Evolutionary conservation across 441 rosid genomes (phyloP), one percentile per base, ranked within the genome.

Genomic region (Euphorbia schlechtendalii): DNA sequence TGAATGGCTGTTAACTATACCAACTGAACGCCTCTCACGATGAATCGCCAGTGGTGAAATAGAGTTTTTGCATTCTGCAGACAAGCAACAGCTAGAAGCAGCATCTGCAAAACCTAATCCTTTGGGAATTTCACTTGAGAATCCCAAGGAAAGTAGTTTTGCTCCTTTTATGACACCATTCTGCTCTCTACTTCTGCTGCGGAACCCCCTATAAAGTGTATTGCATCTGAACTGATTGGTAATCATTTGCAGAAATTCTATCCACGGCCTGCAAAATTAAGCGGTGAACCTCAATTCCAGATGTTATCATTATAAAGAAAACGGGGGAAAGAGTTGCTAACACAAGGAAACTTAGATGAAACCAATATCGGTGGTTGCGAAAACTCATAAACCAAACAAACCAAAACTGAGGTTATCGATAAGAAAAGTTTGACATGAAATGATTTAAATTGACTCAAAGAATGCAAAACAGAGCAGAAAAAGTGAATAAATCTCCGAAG

Each of bases 221-320:
- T 66, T 55, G 58, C 82, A 80, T 53, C 77, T 65, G 15, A 82
- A 66, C 74, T 77, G 80, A 48, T 81, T 76, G 49, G 80, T 70
- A 18, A 73, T 73, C 89, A 83, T 79, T 57, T 6, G 68, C 27
- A 8, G 4, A 12, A 61, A 64, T 62, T 64, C 40, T 63, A 52
- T 49, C 13, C 6, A 17, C 13, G 17, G 55, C 45, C 58, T 8
- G 61, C 27, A 64, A 8, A 56, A 59, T 13, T 46, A 36, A 18
- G 43, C 13, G 13, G 43, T 18, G 48, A 64, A 20, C 64, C 24
- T 2, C 32, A 49, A 6, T 1, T 55, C 45, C 27, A 28, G 6
- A 32, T 32, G 34, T 32, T 17, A 64, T 25, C 36, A 60, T 18
- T 15, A 4, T 14, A 74, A 61, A 45, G 62, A 1, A 48, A 51